Evolutionary conservation across 352 stramenopile species (phyloP), one percentile per base, ranked within the genome.

Genomic region (Aphanomyces invadans): DNA sequence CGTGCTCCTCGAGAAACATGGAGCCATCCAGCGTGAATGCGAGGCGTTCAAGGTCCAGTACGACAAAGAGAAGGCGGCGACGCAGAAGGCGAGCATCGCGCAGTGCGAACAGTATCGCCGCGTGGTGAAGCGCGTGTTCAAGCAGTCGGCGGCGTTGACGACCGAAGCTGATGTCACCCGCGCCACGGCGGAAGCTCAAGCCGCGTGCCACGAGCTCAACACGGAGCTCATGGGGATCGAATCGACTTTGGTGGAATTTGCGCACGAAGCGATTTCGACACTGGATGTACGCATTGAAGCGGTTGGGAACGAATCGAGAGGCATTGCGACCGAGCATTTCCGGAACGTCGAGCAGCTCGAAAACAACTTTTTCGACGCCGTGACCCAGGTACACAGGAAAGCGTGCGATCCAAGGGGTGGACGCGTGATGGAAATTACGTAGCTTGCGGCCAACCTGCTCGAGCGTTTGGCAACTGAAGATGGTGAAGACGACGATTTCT

Each of bases 311-410:
- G 82, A 91, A 42, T 77, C 75, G 0, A 73, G 83, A 0, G 80
- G 89, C 39, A 68, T 92, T 10, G 74, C 80, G 21, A 92, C 81
- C 0, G 81, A 92, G 62, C 83, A 92, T 70, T 97, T 97, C 71
- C 77, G 91, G 0, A 83, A 80, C 1, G 76, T 97, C 49, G 91
- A 97, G 69, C 82, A 92, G 26, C 76, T 95, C 2, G 90, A 97
- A 63, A 94, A 97, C 74, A 90, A 84, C 39, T 97, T 96, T 68
- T 96, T 93, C 38, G 80, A 90, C 64, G 86, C 77, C 48, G 80
- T 97, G 60, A 90, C 78, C 31, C 84, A 96, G 69, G 67, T 83
- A 32, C 56, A 57, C 15, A 39, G 38, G 25, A 25, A 42, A 73
- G 19, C 62, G 21, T 74, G 15, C 15, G 17, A 31, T 23, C 51